Evolutionary conservation across 2,329 filamentous ascomycete genomes (phyloP).

Genomic region (Botrytis paeoniae): DNA sequence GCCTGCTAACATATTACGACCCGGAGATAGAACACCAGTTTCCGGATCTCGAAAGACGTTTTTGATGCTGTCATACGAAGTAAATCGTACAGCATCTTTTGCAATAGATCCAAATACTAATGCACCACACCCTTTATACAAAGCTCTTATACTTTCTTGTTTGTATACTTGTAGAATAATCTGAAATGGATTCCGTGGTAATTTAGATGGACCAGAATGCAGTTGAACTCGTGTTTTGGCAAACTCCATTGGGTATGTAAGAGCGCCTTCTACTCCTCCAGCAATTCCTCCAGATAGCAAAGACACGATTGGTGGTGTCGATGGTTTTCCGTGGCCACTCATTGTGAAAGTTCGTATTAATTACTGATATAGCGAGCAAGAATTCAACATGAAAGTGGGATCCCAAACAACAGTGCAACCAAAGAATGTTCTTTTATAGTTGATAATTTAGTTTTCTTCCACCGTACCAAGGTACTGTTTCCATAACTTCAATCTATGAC

Average conservation of each 20-base stretch:
- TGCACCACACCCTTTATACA: slow-evolving; percentile 41
- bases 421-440: neutral
- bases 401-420: neutral
- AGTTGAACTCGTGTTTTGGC: slow-evolving; percentile 63
- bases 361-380: neutral
- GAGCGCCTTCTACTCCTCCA: slow-evolving; percentile 24
- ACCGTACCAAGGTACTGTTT: neutral
- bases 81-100: slow-evolving; percentile 65
- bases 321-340: slow-evolving; percentile 2
- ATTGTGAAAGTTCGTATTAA: neutral
- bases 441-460: neutral
- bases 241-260: slow-evolving; percentile 61
- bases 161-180: slow-evolving; percentile 54
- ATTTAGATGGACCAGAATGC: slow-evolving; percentile 39
- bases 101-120: slow-evolving; percentile 41
- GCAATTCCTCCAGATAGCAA: slow-evolving; percentile 33
- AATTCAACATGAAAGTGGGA: neutral
- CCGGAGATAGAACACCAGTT: slow-evolving; percentile 54
- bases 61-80: slow-evolving; percentile 65
- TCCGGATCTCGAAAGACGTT: slow-evolving; percentile 57
- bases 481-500: neutral
- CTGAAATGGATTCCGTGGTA: slow-evolving; percentile 54
- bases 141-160: slow-evolving; percentile 53
- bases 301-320: slow-evolving; percentile 26
- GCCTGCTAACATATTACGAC: slow-evolving; percentile 58